Base-by-base conservation (phyloP, 2,329 filamentous ascomycete species). In the Hypoxylon rubiginosum region DNA sequence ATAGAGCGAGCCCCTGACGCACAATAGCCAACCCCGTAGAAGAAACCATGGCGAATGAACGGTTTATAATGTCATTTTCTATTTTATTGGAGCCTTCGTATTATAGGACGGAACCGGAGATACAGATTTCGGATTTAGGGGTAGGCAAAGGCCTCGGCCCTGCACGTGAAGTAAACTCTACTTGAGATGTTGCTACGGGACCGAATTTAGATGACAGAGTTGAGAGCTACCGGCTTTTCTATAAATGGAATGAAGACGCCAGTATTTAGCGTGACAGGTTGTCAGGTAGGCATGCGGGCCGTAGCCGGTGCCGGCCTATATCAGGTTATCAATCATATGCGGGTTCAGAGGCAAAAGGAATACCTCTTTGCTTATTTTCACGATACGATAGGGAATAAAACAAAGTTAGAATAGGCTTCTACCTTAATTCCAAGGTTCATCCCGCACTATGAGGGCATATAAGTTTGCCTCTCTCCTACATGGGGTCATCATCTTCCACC, bases 241-340 rank as follows among this genome's bases (percentile, higher is more conserved):
- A 34, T 51, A 51, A 24, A 34, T 51, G 28, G 28, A 13, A 24
- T 36, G 17, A 36, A 13, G 2, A 19, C 17, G 30, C 9, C 17
- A 21, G n/a, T 17, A 24, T 17, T 3, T 50, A 50, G 46, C 13
- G 46, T 51, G 49, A 36, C 49, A 51, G 49, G 28, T 24, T 36
- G 49, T 21, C 28, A n/a, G n/a, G n/a, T n/a, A n/a, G n/a, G n/a
- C 9, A 13, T n/a, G 13, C 50, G 50, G 50, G 50, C 50, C 50
- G 50, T n/a, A 39, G 50, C 50, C 50, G 50, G 34, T 53, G 50
- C 19, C 50, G 50, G 34, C 19, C 32, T 13, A 5, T 21, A 39
- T 34, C 17, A 39, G 7, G 26, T 3, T 52, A 32, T 15, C 3
- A 41, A 17, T 9, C 10, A 28, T 41, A 53, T 53, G 50, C 34